Evolutionary conservation across 1,139 yeast genomes (phyloP).

Genomic region (Pichia sp.): DNA sequence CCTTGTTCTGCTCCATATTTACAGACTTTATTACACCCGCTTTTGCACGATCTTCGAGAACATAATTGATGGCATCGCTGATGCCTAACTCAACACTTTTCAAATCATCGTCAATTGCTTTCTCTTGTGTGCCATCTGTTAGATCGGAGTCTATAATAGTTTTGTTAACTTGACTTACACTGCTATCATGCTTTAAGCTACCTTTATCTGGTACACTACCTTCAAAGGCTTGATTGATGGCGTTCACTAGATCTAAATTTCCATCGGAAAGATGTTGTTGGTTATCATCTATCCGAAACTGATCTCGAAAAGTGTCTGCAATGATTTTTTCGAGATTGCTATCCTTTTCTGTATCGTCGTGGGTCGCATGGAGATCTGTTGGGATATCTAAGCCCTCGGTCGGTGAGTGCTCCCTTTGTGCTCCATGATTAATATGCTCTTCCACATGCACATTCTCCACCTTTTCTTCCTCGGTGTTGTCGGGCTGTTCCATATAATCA

Average conservation of each 20-base stretch:
- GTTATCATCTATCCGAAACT: slow-evolving; percentile 1
- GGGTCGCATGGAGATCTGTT: too few relatives aligned
- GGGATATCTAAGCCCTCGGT: too few relatives aligned
- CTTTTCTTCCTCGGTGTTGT: not conserved
- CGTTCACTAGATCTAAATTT: slow-evolving; percentile 16
- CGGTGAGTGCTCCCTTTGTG: too few relatives aligned
- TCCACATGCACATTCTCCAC: not conserved
- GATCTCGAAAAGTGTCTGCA: slow-evolving; percentile 21
- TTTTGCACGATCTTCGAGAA: not conserved
- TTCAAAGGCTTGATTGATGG: slow-evolving; percentile 17
- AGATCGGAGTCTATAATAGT: too few relatives aligned
- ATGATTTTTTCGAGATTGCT: slow-evolving; percentile 22
- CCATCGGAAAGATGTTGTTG: slow-evolving; percentile 1
- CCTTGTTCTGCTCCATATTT: not conserved
- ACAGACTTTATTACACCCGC: not conserved
- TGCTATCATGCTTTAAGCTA: not conserved
- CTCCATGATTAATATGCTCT: too few relatives aligned
- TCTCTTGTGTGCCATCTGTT: too few relatives aligned
- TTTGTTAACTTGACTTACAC: not conserved
- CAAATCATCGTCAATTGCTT: not conserved
- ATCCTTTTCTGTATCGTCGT: too few relatives aligned
- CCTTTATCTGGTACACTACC: slow-evolving; percentile 8
- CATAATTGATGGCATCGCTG: not conserved
- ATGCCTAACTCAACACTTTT: not conserved
- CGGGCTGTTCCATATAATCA: not conserved